Base-by-base conservation (phyloP, 1,139 yeast species). In the Debaryomycetaceae sp. region DNA sequence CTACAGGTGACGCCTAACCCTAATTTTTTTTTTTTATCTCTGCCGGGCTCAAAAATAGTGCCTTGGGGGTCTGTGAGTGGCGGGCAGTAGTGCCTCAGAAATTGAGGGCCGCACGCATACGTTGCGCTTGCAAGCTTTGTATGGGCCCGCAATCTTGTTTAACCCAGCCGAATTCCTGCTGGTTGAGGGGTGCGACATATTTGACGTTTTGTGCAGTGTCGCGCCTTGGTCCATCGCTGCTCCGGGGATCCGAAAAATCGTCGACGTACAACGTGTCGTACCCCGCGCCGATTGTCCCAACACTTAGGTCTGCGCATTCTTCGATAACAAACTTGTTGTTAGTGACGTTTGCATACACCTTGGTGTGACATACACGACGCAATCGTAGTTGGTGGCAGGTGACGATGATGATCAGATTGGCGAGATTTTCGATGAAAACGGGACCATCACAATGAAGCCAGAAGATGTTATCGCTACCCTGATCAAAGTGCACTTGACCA, bases 371-470 rank as follows among this genome's bases (percentile, higher is more conserved):
- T 2, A 57, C 36, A 28, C 55, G 42, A 39, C 66, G 73, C 10
- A 69, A 43, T 18, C 75, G 41, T 27, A 62, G 46, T 39, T 69
- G 75, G 38, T 68, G 74, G 36, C 71, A 57, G 10, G 41, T 30
- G 3, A 60, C 36, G 3, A 53, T 34, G 4, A 67, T 30, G 3
- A 50, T 43, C 30, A 55, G 46, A 13, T 60, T 37, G 3, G 24
- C 13, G 7, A 61, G 30, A 19, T 54, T 45, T 16, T 56, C 56
- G 2, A 59, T 31, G 29, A 54, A 57, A 0, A 60, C 45, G 0
- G 70, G 65, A 1, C 71, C 71, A 1, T 42, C 38, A n/a, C 56
- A 48, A 2, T 38, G 32, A 1, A 63, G 26, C 2, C 34, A 22
- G 4, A 64, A 16, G 0, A 52, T 32, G 4, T 54, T 48, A 16